A percentile compares a stretch with the other conserved stretches of the same genome.
Evolutionary conservation across 1,284 basidiomycete species (phyloP).

Genomic region (Uromyces viciae-fabae): DNA sequence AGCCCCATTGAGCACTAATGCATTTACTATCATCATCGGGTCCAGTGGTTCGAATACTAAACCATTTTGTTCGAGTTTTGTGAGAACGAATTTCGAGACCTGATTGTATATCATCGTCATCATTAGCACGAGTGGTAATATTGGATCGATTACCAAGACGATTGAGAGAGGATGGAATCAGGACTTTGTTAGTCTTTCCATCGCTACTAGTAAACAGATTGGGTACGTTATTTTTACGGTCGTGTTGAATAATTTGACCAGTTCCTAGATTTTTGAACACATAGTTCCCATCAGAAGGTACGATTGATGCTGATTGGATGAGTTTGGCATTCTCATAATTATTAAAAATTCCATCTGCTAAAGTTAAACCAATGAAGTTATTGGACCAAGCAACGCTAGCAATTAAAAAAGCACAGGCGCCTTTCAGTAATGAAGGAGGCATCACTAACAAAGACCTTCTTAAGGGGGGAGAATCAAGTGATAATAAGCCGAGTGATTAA

Average conservation of each 20-base stretch:
- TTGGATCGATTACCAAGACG: not conserved
- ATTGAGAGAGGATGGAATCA: not conserved
- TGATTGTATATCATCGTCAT: not conserved
- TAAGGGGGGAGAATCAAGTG: no score
- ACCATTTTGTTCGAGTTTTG: conserved; percentile 37
- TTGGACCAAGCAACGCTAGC: not conserved
- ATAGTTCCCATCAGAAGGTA: conserved; percentile 29
- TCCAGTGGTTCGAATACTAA: conserved; percentile 33
- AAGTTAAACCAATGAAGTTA: conserved; percentile 7
- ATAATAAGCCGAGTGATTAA: not conserved
- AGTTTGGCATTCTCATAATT: conserved; percentile 36
- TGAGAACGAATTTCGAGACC: conserved; percentile 31
- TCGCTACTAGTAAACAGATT: conserved; percentile 23
- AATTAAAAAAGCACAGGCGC: not conserved
- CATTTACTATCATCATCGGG: conserved; percentile 23
- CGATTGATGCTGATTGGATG: conserved; percentile 31
- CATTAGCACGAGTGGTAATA: not conserved
- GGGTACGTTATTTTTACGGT: conserved; percentile 35
- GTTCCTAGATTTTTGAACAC: conserved; percentile 26
- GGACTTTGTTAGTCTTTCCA: not conserved
- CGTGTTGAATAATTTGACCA: conserved; percentile 33
- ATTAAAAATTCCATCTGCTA: conserved; percentile 24
- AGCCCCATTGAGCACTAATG: conserved; percentile 43
- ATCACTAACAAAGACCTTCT: no score
- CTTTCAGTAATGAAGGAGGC: not conserved